These are phyloP conservation scores for Penicillium nucicola DNA, from an alignment of 495 filamentous ascomycete genomes.

Conservation along the genomic window DNA sequence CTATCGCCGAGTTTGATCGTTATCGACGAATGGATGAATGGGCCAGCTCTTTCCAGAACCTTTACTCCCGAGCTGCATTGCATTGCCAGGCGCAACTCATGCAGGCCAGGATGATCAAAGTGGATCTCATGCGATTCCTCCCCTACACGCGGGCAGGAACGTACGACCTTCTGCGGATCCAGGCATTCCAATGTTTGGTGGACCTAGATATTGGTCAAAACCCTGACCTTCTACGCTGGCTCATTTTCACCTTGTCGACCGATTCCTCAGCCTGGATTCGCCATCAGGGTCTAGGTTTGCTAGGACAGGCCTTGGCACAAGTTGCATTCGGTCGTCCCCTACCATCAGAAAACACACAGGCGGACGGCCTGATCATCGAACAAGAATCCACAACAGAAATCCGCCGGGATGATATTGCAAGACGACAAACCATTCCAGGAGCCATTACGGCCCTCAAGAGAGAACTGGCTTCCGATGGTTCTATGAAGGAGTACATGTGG, in stretches of 20 bases:
- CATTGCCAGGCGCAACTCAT: slow-evolving; percentile 73
- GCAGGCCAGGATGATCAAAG: slow-evolving; percentile 63
- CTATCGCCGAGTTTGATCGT: slow-evolving; percentile 82
- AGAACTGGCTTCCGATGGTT: slow-evolving; percentile 60
- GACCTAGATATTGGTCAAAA: slow-evolving; percentile 70
- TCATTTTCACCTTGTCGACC: slow-evolving; percentile 66
- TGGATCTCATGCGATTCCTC: slow-evolving; percentile 65
- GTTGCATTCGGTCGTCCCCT: slow-evolving; percentile 70
- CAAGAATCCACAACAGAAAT: slow-evolving; percentile 66
- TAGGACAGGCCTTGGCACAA: slow-evolving; percentile 70
- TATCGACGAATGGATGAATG: slow-evolving; percentile 93
- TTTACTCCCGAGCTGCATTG: slow-evolving; percentile 79
- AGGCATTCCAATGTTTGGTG: slow-evolving; percentile 77
- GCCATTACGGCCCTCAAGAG: slow-evolving; percentile 72
- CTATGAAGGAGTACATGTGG: slow-evolving; percentile 72
- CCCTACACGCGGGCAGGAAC: slow-evolving; percentile 78
- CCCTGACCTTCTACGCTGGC: slow-evolving; percentile 60
- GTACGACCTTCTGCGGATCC: slow-evolving; percentile 73
- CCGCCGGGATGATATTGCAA: slow-evolving; percentile 64
- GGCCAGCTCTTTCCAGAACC: slow-evolving; percentile 85
- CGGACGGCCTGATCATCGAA: slow-evolving; percentile 75
- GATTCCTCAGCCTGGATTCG: slow-evolving; percentile 83
- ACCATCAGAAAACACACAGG: slow-evolving; percentile 26
- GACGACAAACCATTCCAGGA: slow-evolving; percentile 71
- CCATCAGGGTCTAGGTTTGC: slow-evolving; percentile 59